Evolutionary conservation across 495 filamentous ascomycete genomes (phyloP).

Genomic region (Podospora bellae-mahoneyi): DNA sequence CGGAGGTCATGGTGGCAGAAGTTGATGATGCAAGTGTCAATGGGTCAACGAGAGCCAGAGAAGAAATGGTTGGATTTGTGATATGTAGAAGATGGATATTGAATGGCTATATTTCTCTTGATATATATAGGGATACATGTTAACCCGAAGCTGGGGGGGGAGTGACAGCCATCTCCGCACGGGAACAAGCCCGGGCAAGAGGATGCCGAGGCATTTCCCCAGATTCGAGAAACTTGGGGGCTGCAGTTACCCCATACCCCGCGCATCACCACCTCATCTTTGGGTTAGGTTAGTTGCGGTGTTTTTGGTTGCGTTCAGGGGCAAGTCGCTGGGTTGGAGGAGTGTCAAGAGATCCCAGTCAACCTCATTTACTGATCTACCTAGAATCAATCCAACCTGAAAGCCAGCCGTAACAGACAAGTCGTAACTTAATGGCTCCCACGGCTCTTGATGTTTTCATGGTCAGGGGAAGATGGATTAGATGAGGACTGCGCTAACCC

Average conservation of each 20-base stretch:
- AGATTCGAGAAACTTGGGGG: background rate
- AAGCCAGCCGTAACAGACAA: background rate
- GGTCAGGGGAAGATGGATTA: background rate
- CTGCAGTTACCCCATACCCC: background rate
- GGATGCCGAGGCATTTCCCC: slow-evolving; percentile 16
- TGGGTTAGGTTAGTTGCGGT: background rate
- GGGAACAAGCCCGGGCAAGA: background rate
- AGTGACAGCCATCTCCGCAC: background rate
- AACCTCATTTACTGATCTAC: too few species aligned
- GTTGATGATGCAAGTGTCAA: background rate
- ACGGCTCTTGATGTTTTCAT: background rate
- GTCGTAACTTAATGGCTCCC: background rate
- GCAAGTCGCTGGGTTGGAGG: background rate
- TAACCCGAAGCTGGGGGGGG: background rate
- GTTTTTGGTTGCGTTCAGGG: background rate
- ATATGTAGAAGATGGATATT: background rate
- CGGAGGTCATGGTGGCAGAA: background rate
- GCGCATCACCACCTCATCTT: background rate
- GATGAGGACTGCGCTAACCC: background rate
- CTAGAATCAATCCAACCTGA: background rate
- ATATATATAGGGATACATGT: background rate
- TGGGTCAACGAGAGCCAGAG: background rate
- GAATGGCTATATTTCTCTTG: background rate
- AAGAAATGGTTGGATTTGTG: background rate
- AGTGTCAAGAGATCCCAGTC: background rate